Evolutionary conservation across 257 asterid genomes (phyloP), one percentile per base, ranked within the genome.

Genomic region (Salvia splendens): DNA sequence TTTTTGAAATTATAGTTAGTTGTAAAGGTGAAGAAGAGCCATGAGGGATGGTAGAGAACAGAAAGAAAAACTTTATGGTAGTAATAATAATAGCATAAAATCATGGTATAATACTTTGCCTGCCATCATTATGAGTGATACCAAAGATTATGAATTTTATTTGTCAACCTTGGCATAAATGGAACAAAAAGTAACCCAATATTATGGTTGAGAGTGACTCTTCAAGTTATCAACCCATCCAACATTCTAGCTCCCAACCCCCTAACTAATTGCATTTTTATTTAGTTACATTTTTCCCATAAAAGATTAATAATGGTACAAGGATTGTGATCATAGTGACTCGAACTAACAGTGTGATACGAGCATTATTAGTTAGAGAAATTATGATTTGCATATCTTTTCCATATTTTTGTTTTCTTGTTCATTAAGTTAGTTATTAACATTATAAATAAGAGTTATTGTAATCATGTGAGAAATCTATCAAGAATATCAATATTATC

Each of bases 71-170:
- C 42, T 61, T 79, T 67, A 66, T 71, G 69, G 72, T 45, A 63
- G 20, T 64, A 72, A 79, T 68, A 70, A 74, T 63, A 46, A 75
- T 74, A 66, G 61, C 54, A 68, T 70, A 79, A 76, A 69, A 73
- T 76, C 72, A 73, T 73, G 72, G 75, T 54, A 64, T 77, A 60
- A 80, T 81, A 58, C 72, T 75, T 67, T 66, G 78, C 58, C 67
- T 66, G 78, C 58, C 67, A 86, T 86, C 69, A 81, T 86, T 86
- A 83, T 77, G 87, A 86, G 87, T 81, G 86, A 75, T 73, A 70
- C 41, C 71, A 81, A 86, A 86, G 88, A 67, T 53, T 80, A 62
- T 72, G 75, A 76, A 80, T 69, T 54, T 72, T 67, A 80, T 78
- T 82, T 45, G 85, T 80, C 88, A 78, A 78, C 48, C 40, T 12